Evolutionary conservation across 2,329 filamentous ascomycete genomes (phyloP).

Genomic region (Penicillium verrucosum): DNA sequence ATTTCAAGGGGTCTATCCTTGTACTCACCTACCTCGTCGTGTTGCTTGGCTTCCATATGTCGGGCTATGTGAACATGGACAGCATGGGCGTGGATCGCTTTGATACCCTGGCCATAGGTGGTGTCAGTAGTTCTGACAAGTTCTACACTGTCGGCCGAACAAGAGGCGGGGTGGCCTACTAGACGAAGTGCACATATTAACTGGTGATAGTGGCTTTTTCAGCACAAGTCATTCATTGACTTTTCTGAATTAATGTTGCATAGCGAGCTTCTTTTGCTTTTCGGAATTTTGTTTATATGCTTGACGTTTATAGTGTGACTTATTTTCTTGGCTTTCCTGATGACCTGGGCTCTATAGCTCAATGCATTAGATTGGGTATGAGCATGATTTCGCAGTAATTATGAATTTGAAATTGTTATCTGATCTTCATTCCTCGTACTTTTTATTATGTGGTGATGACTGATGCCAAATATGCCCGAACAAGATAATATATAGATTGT

Average conservation of each 20-base stretch:
- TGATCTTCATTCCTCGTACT: background rate
- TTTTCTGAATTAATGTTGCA: background rate
- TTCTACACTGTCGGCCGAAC: conserved; percentile 45
- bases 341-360: background rate
- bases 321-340: background rate
- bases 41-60: conserved; percentile 86
- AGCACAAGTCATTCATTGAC: background rate
- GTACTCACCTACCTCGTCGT: conserved; percentile 92
- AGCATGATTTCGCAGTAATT: background rate
- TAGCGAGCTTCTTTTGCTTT: conserved; percentile 1
- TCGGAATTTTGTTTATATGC: background rate
- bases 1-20: conserved; percentile 97
- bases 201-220: background rate
- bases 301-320: background rate
- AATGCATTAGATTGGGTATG: background rate
- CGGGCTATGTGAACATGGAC: conserved; percentile 59
- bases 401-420: background rate
- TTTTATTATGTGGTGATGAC: conserved; percentile 3
- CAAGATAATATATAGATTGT: background rate
- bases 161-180: conserved; percentile 38
- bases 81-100: conserved; percentile 47
- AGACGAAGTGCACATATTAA: conserved; percentile 2
- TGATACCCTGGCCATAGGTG: conserved; percentile 47
- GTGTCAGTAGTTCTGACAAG: conserved; percentile 25
- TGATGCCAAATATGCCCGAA: background rate